Conservation (phyloP, 2,329 filamentous ascomycete genomes). For the Aspergillus pseudonomiae region DNA sequence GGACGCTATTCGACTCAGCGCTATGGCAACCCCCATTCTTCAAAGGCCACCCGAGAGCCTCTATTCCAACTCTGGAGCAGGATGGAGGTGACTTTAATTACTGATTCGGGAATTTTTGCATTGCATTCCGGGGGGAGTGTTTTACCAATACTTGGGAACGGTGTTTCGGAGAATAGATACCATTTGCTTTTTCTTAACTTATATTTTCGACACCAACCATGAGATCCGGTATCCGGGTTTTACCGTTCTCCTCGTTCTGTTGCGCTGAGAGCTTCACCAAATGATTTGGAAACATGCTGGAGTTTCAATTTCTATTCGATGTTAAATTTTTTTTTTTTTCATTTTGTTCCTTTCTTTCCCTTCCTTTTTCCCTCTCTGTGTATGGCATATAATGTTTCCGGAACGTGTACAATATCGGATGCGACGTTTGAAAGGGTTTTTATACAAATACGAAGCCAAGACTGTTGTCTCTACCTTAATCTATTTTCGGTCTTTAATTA, state of each 20-base stretch:
- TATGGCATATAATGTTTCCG: slow-evolving; percentile 27
- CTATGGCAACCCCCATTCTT: slow-evolving; percentile 38
- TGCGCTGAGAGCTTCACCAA: slow-evolving; percentile 9
- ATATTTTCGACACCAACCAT: slow-evolving; percentile 18
- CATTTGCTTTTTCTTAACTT: slow-evolving; percentile 25
- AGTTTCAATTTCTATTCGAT: slow-evolving; percentile 12
- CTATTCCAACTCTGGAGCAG: slow-evolving; percentile 29
- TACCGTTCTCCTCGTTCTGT: slow-evolving; percentile 8
- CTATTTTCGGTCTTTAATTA: neutral
- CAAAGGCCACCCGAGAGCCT: slow-evolving; percentile 36
- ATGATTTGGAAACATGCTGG: slow-evolving; percentile 16
- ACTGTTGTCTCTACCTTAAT: neutral
- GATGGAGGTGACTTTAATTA: slow-evolving; percentile 23
- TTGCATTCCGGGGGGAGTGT: slow-evolving; percentile 16
- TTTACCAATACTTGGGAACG: slow-evolving; percentile 24
- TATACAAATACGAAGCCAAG: slow-evolving; percentile 2
- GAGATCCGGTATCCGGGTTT: slow-evolving; percentile 14
- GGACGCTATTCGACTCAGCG: slow-evolving; percentile 44
- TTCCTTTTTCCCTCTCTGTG: slow-evolving; percentile 3
- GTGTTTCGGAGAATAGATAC: slow-evolving; percentile 35
- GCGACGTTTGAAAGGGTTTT: slow-evolving; percentile 11
- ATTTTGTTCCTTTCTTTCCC: too few species aligned
- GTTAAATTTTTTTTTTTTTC: slow-evolving; percentile 15
- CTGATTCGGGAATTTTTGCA: slow-evolving; percentile 12
- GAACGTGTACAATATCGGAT: slow-evolving; percentile 32